A percentile compares a stretch with the other conserved stretches of the same genome.
Evolutionary conservation across 495 filamentous ascomycete genomes (phyloP).

Genomic region (Evernia prunastri): DNA sequence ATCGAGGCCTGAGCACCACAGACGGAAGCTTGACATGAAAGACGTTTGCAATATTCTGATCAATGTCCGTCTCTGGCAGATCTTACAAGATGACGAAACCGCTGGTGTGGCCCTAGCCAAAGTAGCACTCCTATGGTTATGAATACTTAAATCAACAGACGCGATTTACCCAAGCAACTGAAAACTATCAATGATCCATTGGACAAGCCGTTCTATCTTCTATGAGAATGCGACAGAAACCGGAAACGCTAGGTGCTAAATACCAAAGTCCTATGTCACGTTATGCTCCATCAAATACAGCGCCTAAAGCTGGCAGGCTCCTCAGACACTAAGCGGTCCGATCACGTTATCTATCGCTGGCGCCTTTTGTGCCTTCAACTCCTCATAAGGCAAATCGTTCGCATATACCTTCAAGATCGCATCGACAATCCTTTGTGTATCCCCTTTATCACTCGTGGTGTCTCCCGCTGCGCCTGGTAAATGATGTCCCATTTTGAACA

Average conservation of each 20-base stretch:
- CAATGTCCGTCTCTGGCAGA: neutral
- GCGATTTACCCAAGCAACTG: neutral
- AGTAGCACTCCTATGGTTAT: neutral
- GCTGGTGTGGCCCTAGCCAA: neutral
- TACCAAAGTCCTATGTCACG: neutral
- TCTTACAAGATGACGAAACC: neutral
- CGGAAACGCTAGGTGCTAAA: neutral
- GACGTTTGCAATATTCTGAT: neutral
- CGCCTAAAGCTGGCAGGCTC: neutral
- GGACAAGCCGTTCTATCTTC: neutral
- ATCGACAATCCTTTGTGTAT: conserved; percentile 23
- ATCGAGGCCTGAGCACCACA: neutral
- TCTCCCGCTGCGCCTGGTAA: conserved; percentile 29
- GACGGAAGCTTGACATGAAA: neutral
- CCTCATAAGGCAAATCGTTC: conserved; percentile 5
- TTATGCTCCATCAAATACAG: neutral
- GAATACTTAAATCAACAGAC: neutral
- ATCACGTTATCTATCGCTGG: neutral
- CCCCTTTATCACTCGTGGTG: conserved; percentile 21
- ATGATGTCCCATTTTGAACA: conserved; percentile 30
- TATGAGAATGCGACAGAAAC: neutral
- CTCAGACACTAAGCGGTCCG: neutral
- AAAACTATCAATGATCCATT: neutral
- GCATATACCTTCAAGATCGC: conserved; percentile 27
- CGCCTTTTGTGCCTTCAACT: neutral